These are phyloP conservation scores for Phaeosphaeria sp. DNA, from an alignment of 2,329 filamentous ascomycete species.

Conservation along the genomic window DNA sequence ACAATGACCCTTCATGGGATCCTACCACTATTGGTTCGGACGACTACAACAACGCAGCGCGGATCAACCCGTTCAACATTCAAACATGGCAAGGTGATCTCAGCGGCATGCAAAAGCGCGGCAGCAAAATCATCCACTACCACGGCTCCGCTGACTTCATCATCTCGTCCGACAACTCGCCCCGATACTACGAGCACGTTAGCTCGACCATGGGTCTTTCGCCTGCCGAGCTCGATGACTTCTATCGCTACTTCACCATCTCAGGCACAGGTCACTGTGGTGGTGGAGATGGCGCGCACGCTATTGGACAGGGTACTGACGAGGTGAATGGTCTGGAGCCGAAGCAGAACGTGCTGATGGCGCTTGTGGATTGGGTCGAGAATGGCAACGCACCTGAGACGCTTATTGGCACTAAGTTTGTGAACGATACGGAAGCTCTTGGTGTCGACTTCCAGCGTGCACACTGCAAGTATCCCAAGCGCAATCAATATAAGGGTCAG, in stretches of 20 bases:
- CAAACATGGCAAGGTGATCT: constrained; percentile 53
- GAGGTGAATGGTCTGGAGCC: constrained; percentile 40
- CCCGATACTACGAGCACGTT: constrained; percentile 59
- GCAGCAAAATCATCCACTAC: constrained; percentile 57
- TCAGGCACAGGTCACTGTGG: constrained; percentile 61
- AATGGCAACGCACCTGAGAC: constrained; percentile 51
- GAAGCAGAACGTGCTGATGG: constrained; percentile 55
- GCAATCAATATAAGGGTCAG: constrained; percentile 42
- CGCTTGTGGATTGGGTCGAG: constrained; percentile 58
- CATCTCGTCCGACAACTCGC: constrained; percentile 55
- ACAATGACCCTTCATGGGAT: constrained; percentile 55
- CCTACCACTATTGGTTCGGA: constrained; percentile 45
- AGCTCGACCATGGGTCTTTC: constrained; percentile 51
- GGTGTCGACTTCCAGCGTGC: constrained; percentile 43
- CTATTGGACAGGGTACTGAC: constrained; percentile 36
- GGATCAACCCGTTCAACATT: constrained; percentile 47
- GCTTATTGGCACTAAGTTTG: constrained; percentile 39
- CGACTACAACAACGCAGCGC: constrained; percentile 52
- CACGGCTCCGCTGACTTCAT: constrained; percentile 55
- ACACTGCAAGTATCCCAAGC: constrained; percentile 48
- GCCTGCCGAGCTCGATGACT: constrained; percentile 47
- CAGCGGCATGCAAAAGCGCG: constrained; percentile 44
- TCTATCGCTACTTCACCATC: constrained; percentile 61
- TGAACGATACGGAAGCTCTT: constrained; percentile 34
- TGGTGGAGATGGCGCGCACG: constrained; percentile 56